Conservation (phyloP, 441 rosid genomes). For the Gossypium gossypioides region DNA sequence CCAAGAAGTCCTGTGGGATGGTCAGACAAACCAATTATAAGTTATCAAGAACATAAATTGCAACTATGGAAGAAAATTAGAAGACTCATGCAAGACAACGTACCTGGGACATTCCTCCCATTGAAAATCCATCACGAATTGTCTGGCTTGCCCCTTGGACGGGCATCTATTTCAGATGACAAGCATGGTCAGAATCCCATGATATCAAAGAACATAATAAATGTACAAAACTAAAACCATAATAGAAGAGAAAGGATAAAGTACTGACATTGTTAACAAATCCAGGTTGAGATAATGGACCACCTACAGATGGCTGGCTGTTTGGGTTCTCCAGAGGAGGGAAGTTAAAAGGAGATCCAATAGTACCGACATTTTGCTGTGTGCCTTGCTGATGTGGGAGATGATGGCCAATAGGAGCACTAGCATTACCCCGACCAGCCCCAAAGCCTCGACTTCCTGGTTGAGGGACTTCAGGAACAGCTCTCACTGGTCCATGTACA, state of each 20-base stretch:
- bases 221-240: background rate
- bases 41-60: slow-evolving; percentile 6
- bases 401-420: slow-evolving; percentile 77
- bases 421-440: slow-evolving; percentile 68
- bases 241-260: background rate
- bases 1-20: slow-evolving; percentile 67
- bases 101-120: slow-evolving; percentile 99
- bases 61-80: background rate
- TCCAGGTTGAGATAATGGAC: slow-evolving; percentile 91
- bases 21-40: slow-evolving; percentile 5
- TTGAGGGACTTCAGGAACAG: slow-evolving; percentile 80
- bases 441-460: slow-evolving; percentile 90
- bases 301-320: slow-evolving; percentile 89
- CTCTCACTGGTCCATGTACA: slow-evolving; percentile 85
- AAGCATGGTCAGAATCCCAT: slow-evolving; percentile 7
- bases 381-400: slow-evolving; percentile 73
- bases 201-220: slow-evolving; percentile 1
- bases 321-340: slow-evolving; percentile 66
- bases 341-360: slow-evolving; percentile 69
- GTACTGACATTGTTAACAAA: slow-evolving; percentile 54
- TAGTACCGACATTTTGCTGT: slow-evolving; percentile 68
- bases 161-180: slow-evolving; percentile 35
- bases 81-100: background rate
- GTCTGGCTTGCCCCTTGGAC: slow-evolving; percentile 82
- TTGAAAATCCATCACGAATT: slow-evolving; percentile 93